A percentile compares a stretch with the other conserved stretches of the same genome.
phyloP scores from a whole-genome alignment of 192 early-diverging fungal species.

The Backusella australiensis region DNA sequence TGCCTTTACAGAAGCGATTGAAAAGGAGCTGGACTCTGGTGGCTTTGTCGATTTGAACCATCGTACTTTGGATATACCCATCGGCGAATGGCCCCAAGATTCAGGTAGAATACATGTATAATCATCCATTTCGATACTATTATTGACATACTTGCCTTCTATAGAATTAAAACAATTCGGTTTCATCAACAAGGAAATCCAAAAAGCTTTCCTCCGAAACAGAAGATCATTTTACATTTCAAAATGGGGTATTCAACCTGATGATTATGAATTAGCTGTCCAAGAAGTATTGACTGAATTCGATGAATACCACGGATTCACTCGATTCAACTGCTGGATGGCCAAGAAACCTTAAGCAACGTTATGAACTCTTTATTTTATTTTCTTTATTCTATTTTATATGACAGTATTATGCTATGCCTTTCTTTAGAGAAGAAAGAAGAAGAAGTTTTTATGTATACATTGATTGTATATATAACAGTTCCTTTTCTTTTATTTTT shows the following conservation, averaged over 20 bases:
- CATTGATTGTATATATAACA: conserved; percentile 1
- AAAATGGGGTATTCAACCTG: conserved; percentile 30
- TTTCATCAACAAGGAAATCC: conserved; percentile 38
- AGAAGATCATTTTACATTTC: conserved; percentile 21
- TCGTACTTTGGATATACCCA: conserved; percentile 33
- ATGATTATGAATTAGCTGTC: conserved; percentile 30
- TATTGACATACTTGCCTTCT: background rate
- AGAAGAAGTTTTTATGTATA: background rate
- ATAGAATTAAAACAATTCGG: conserved; percentile 41
- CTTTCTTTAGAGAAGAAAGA: background rate
- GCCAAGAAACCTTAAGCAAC: conserved; percentile 23
- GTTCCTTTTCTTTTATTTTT: background rate
- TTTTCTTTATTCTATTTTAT: conserved; percentile 1
- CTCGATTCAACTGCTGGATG: conserved; percentile 29
- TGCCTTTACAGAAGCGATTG: conserved; percentile 6
- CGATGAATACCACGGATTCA: conserved; percentile 35
- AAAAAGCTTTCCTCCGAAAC: conserved; percentile 27
- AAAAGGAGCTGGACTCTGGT: background rate
- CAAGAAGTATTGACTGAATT: conserved; percentile 36
- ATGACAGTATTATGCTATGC: background rate
- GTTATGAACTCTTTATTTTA: background rate
- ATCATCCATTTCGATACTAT: background rate
- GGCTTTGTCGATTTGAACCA: conserved; percentile 24
- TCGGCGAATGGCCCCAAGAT: conserved; percentile 40
- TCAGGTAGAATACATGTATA: conserved; percentile 15